Evolutionary conservation across 2,329 filamentous ascomycete species (phyloP).

Genomic region (Chaetothyriales sp.): DNA sequence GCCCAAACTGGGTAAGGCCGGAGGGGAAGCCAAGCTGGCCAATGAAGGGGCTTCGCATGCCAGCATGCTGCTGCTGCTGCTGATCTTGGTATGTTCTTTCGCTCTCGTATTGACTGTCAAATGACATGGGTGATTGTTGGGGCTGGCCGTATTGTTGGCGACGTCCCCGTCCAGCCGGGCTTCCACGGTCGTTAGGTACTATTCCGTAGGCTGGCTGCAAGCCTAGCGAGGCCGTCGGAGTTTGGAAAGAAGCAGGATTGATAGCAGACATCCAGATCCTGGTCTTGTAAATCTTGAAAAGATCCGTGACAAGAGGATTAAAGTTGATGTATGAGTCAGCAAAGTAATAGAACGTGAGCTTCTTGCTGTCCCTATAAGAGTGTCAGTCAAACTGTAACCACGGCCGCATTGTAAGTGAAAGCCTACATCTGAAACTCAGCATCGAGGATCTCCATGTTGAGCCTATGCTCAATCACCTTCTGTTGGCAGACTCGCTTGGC

Average conservation of each 20-base stretch:
- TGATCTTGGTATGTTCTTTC: neutral
- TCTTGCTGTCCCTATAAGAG: constrained; percentile 77
- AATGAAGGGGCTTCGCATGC: constrained; percentile 17
- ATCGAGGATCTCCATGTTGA: constrained; percentile 97
- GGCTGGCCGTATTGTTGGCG: neutral
- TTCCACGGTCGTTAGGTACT: constrained; percentile 5
- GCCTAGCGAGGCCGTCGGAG: constrained; percentile 47
- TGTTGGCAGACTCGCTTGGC: constrained; percentile 93
- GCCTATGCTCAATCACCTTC: constrained; percentile 83
- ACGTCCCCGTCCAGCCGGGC: neutral
- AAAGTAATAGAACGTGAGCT: constrained; percentile 97
- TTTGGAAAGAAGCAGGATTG: constrained; percentile 89
- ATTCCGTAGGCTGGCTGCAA: constrained; percentile 39
- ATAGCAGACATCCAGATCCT: constrained; percentile 99
- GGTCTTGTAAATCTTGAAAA: constrained; percentile 99
- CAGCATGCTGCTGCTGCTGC: neutral
- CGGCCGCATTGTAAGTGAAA: neutral
- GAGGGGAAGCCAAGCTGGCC: neutral
- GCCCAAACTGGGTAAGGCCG: constrained; percentile 19
- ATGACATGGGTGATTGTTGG: neutral
- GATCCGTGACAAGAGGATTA: constrained; percentile 87
- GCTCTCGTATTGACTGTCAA: neutral
- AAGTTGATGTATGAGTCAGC: constrained; percentile 95
- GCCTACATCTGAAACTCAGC: constrained; percentile 96
- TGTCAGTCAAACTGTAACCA: constrained; percentile 6